Conservation (phyloP, 306 rosid genomes). For the Trifolium fragiferum region DNA sequence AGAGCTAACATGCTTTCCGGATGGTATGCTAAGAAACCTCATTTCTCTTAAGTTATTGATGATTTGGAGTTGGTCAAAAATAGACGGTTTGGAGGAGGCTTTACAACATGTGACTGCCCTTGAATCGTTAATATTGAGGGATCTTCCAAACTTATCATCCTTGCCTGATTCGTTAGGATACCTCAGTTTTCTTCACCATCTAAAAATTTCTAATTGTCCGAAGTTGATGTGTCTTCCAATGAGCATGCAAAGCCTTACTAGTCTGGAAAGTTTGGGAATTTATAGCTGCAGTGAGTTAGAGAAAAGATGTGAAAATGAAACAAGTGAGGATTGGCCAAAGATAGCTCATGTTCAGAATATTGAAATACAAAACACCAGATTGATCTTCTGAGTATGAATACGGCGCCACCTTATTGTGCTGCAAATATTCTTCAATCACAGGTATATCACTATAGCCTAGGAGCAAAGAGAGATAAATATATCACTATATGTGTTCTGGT, state of each 20-base stretch:
- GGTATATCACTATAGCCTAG: neutral
- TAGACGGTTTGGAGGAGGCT: slow-evolving; percentile 34
- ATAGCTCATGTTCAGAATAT: slow-evolving; percentile 19
- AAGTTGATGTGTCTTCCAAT: slow-evolving; percentile 16
- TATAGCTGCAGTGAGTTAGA: neutral
- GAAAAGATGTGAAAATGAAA: slow-evolving; percentile 23
- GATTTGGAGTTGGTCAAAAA: neutral
- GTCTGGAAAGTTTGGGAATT: neutral
- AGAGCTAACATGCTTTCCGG: slow-evolving; percentile 27
- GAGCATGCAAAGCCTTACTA: slow-evolving; percentile 17
- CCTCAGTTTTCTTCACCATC: neutral
- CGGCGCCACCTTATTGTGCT: neutral
- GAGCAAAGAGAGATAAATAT: neutral
- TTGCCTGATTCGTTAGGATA: slow-evolving; percentile 40
- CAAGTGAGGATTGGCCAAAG: slow-evolving; percentile 30
- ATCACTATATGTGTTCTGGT: neutral
- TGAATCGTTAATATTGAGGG: neutral
- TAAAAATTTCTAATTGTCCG: neutral
- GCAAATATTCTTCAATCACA: neutral
- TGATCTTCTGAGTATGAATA: slow-evolving; percentile 2
- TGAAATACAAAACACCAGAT: neutral
- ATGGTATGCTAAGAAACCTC: slow-evolving; percentile 39
- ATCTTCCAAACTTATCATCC: slow-evolving; percentile 24
- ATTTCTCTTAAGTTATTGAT: slow-evolving; percentile 26
- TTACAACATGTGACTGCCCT: slow-evolving; percentile 29